Percentiles rank a stretch among this genome's conserved stretches.
Conservation (phyloP, 2,329 filamentous ascomycete species). For the Cytospora paraplurivora region DNA sequence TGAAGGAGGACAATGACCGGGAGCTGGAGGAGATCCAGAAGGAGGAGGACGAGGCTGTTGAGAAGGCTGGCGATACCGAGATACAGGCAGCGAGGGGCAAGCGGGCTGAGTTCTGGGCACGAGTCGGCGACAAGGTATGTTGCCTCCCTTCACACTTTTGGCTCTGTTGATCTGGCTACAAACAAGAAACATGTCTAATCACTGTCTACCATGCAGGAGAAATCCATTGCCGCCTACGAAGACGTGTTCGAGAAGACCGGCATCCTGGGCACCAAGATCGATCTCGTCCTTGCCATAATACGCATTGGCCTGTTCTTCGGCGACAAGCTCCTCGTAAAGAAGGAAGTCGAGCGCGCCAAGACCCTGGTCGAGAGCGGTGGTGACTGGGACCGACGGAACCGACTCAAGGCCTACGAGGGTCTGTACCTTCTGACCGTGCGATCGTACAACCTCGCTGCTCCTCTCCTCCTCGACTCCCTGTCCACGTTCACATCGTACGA, state of each 20-base stretch:
- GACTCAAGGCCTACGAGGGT: conserved; percentile 97
- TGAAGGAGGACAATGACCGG: conserved; percentile 76
- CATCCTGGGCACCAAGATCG: conserved; percentile 94
- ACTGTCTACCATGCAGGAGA: conserved; percentile 63
- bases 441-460: conserved; percentile 85
- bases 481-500: conserved; percentile 99
- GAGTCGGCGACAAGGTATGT: conserved; percentile 89
- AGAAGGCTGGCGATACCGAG: conserved; percentile 96
- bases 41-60: conserved; percentile 89
- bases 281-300: conserved; percentile 94
- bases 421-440: conserved; percentile 90
- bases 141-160: neutral
- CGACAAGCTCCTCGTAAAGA: conserved; percentile 89
- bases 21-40: conserved; percentile 78
- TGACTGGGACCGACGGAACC: conserved; percentile 98
- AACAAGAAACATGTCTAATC: neutral
- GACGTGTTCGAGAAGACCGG: conserved; percentile 96
- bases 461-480: conserved; percentile 91
- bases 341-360: conserved; percentile 87
- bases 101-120: conserved; percentile 93
- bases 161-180: neutral
- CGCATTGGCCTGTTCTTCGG: conserved; percentile 95
- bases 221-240: conserved; percentile 90
- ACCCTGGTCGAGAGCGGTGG: conserved; percentile 90
- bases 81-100: conserved; percentile 91